Evolutionary conservation across 2,329 filamentous ascomycete species (phyloP).

Genomic region (Blastomyces emzantsi): DNA sequence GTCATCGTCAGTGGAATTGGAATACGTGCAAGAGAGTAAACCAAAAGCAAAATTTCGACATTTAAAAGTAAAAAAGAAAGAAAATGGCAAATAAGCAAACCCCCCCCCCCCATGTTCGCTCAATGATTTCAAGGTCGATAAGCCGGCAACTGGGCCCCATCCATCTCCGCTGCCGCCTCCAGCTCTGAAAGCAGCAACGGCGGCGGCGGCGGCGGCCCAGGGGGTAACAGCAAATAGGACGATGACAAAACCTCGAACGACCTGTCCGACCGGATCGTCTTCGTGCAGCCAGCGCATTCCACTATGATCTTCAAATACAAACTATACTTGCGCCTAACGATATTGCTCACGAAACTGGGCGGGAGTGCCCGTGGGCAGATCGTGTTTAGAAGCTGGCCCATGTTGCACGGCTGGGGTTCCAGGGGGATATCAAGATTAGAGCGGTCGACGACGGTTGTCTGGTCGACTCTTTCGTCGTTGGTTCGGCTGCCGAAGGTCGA

Average conservation of each 20-base stretch:
- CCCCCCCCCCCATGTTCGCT: background rate
- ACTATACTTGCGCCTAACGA: background rate
- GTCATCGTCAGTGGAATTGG: background rate
- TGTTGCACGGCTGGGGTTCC: background rate
- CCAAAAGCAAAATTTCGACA: background rate
- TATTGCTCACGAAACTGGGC: background rate
- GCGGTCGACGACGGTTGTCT: background rate
- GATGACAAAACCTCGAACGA: background rate
- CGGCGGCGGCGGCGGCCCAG: background rate
- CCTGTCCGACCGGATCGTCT: background rate
- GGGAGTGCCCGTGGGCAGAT: background rate
- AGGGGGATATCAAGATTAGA: background rate
- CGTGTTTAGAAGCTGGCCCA: background rate
- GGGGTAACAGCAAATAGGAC: background rate
- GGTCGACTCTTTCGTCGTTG: background rate
- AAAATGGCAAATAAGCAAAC: background rate
- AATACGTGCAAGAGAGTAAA: background rate
- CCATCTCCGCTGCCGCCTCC: background rate
- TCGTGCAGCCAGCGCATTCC: constrained; percentile 1
- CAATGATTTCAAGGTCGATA: background rate
- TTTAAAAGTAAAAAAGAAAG: background rate
- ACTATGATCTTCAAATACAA: background rate
- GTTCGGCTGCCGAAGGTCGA: background rate
- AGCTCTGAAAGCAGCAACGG: background rate
- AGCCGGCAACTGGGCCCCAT: background rate